phyloP scores from a whole-genome alignment of 345 rosid genomes.

The Syzygium aromaticum region DNA sequence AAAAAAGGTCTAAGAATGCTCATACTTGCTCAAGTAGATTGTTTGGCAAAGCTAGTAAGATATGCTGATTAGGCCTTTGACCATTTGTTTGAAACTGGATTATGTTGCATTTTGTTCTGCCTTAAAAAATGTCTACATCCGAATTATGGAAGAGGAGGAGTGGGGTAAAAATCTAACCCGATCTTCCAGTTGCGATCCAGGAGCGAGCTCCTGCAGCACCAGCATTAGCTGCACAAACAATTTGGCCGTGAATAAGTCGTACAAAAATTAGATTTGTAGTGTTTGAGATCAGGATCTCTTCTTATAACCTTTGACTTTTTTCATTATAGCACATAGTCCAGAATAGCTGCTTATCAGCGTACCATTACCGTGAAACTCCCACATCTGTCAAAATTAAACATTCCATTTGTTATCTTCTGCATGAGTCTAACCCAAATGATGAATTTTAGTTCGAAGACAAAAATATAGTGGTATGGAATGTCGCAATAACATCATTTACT shows the following conservation, averaged over 20 bases:
- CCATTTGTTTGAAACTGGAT: background rate
- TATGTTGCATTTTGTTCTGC: background rate
- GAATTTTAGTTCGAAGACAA: background rate
- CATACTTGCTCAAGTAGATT: background rate
- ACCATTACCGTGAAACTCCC: conserved; percentile 62
- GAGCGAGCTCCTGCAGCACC: conserved; percentile 52
- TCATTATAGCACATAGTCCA: conserved; percentile 70
- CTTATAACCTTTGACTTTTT: conserved; percentile 41
- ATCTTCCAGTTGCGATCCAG: conserved; percentile 85
- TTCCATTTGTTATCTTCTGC: background rate
- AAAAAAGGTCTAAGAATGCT: background rate
- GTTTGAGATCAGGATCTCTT: background rate
- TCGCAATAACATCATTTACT: background rate
- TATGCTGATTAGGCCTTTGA: background rate
- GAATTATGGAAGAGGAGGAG: background rate
- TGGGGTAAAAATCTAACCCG: conserved; percentile 19
- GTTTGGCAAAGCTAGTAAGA: background rate
- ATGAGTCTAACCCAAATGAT: background rate
- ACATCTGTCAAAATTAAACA: conserved; percentile 43
- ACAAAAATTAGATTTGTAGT: background rate
- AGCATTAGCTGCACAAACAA: conserved; percentile 14
- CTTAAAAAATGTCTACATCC: background rate
- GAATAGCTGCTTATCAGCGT: conserved; percentile 63
- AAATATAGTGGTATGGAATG: background rate
- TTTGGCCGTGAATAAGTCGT: background rate